Evolutionary conservation across 805 yeast species (phyloP).

Genomic region (Wickerhamiella shivajii): DNA sequence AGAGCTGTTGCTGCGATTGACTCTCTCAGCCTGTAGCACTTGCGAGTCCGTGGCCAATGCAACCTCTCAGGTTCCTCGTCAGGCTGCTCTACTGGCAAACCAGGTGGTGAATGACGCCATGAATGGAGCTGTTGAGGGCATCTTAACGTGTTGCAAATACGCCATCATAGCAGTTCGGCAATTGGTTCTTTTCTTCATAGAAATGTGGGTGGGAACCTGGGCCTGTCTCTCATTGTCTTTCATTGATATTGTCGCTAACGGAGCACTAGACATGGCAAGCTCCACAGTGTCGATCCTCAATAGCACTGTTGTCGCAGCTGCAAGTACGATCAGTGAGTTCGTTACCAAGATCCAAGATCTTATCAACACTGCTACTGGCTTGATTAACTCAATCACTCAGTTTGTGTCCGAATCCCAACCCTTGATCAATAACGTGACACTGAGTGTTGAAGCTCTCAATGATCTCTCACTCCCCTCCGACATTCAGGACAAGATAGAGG

Average conservation of each 20-base stretch:
- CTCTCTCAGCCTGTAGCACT: conserved; percentile 33
- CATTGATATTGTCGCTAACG: conserved; percentile 53
- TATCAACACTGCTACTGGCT: conserved; percentile 40
- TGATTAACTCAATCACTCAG: conserved; percentile 37
- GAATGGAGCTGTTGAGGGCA: neutral
- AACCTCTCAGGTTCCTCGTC: conserved; percentile 38
- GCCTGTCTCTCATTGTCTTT: conserved; percentile 68
- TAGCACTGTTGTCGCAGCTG: conserved; percentile 37
- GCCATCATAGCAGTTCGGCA: conserved; percentile 43
- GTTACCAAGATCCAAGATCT: conserved; percentile 43
- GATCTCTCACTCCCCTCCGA: conserved; percentile 51
- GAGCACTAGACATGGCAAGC: conserved; percentile 62
- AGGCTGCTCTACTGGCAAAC: conserved; percentile 42
- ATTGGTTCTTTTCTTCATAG: conserved; percentile 48
- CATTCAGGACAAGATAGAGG: conserved; percentile 42
- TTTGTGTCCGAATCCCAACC: conserved; percentile 39
- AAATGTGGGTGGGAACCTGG: conserved; percentile 71
- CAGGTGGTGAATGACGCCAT: conserved; percentile 33
- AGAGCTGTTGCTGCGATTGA: conserved; percentile 26
- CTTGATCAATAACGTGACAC: conserved; percentile 35
- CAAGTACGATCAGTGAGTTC: conserved; percentile 51
- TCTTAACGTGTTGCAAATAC: neutral
- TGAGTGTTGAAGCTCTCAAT: conserved; percentile 41
- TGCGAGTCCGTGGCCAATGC: conserved; percentile 29
- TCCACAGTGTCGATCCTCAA: conserved; percentile 47